These are phyloP conservation scores for Penicillium cataractarum DNA, from an alignment of 495 filamentous ascomycete genomes.

Conservation along the genomic window DNA sequence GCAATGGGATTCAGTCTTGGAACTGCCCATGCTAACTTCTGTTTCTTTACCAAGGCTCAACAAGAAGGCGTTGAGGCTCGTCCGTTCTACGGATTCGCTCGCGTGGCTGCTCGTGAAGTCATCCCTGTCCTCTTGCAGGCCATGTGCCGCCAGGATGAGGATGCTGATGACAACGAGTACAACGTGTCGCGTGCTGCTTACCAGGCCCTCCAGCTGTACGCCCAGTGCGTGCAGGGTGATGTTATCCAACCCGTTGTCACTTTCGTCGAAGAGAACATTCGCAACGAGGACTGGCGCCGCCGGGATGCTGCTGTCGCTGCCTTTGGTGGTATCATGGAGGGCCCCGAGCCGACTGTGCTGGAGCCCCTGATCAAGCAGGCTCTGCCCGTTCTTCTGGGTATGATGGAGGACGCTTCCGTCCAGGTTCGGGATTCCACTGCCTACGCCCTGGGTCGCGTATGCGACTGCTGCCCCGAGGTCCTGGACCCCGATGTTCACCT, in stretches of 20 bases:
- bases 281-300: constrained; percentile 86
- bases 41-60: constrained; percentile 45
- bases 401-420: constrained; percentile 92
- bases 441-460: constrained; percentile 93
- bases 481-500: constrained; percentile 85
- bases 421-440: constrained; percentile 97
- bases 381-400: constrained; percentile 82
- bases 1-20: background rate
- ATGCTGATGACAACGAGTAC: constrained; percentile 95
- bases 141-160: constrained; percentile 95
- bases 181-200: constrained; percentile 94
- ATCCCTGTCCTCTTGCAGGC: constrained; percentile 87
- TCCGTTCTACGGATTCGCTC: constrained; percentile 88
- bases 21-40: background rate
- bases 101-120: constrained; percentile 87
- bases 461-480: constrained; percentile 83
- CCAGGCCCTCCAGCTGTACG: constrained; percentile 93
- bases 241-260: constrained; percentile 81
- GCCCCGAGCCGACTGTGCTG: constrained; percentile 84
- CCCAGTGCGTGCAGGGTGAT: constrained; percentile 80
- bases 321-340: constrained; percentile 99
- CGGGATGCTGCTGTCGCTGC: constrained; percentile 95
- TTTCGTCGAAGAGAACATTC: constrained; percentile 91
- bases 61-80: constrained; percentile 78
- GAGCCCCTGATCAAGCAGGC: constrained; percentile 95